Percentiles rank a stretch among this genome's conserved stretches.
These are phyloP conservation scores for Psidium guajava DNA, from an alignment of 345 rosid species.

Conservation along the genomic window DNA sequence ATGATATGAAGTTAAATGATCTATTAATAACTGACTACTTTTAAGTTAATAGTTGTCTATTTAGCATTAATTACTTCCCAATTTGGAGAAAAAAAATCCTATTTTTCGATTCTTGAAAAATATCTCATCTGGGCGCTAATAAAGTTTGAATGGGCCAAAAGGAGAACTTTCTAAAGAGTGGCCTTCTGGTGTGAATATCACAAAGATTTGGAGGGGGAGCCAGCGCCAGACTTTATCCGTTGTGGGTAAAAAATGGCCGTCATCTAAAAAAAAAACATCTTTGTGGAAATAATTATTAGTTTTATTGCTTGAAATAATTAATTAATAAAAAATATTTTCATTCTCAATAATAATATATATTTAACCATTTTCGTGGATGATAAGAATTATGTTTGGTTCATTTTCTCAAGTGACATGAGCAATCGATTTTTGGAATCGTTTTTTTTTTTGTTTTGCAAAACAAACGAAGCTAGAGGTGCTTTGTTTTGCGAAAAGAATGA, in stretches of 20 bases:
- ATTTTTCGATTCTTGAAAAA: not conserved
- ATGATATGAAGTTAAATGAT: not conserved
- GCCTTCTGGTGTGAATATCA: not conserved
- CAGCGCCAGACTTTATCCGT: rapidly evolving
- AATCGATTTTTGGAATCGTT: too few relatives aligned
- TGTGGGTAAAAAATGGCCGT: not conserved
- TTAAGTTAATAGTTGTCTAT: not conserved
- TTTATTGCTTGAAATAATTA: not conserved
- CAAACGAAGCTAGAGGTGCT: too few relatives aligned
- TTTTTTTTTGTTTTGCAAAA: too few relatives aligned
- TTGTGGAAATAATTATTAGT: not conserved
- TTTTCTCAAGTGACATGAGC: not conserved
- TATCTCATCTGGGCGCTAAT: not conserved
- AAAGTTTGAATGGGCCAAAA: not conserved
- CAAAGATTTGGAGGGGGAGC: too few relatives aligned
- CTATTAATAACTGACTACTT: not conserved
- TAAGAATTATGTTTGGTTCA: not conserved
- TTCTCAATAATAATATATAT: not conserved
- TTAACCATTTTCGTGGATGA: not conserved
- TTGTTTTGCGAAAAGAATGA: too few relatives aligned
- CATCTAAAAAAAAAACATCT: not conserved
- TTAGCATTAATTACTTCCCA: not conserved
- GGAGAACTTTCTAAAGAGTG: not conserved
- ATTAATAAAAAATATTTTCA: not conserved
- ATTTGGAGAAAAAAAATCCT: not conserved